phyloP scores from a whole-genome alignment of 2,329 filamentous ascomycete species.

The Colletotrichum melonis region DNA sequence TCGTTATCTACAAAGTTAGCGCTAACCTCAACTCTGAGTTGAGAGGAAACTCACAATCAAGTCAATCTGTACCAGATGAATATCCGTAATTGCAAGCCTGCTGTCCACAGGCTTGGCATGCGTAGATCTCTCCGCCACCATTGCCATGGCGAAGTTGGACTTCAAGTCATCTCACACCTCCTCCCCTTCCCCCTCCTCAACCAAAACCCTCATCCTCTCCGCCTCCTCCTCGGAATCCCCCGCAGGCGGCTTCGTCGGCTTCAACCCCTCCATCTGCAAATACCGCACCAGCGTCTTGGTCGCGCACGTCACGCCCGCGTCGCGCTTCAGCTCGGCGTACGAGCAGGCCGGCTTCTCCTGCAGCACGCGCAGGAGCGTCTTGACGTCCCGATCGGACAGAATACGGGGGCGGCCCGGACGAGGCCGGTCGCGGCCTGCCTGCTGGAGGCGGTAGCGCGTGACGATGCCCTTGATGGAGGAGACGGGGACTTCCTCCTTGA shows the following conservation, averaged over 20 bases:
- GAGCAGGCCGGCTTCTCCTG: slow-evolving; percentile 32
- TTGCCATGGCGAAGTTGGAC: no score
- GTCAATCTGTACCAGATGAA: neutral
- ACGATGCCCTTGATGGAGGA: slow-evolving; percentile 35
- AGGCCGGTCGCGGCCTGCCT: slow-evolving; percentile 33
- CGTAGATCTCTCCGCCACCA: neutral
- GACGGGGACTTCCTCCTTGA: slow-evolving; percentile 35
- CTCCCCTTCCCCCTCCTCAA: slow-evolving; percentile 18
- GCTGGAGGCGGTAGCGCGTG: slow-evolving; percentile 34
- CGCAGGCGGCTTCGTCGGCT: slow-evolving; percentile 33
- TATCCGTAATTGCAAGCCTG: neutral
- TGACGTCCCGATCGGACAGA: slow-evolving; percentile 33
- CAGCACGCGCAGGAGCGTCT: slow-evolving; percentile 31
- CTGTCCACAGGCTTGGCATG: neutral
- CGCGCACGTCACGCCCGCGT: slow-evolving; percentile 29
- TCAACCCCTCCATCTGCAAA: slow-evolving; percentile 34
- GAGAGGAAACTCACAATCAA: neutral
- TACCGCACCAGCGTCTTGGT: slow-evolving; percentile 34
- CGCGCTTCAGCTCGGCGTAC: slow-evolving; percentile 32
- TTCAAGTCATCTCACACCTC: slow-evolving; percentile 8
- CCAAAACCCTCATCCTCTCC: slow-evolving; percentile 25
- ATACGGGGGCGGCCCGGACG: slow-evolving; percentile 32
- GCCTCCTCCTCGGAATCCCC: slow-evolving; percentile 34
- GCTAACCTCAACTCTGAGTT: neutral
- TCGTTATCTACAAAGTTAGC: neutral